These are phyloP conservation scores for Exophiala sp. DNA, from an alignment of 2,329 filamentous ascomycete genomes.

Conservation along the genomic window DNA sequence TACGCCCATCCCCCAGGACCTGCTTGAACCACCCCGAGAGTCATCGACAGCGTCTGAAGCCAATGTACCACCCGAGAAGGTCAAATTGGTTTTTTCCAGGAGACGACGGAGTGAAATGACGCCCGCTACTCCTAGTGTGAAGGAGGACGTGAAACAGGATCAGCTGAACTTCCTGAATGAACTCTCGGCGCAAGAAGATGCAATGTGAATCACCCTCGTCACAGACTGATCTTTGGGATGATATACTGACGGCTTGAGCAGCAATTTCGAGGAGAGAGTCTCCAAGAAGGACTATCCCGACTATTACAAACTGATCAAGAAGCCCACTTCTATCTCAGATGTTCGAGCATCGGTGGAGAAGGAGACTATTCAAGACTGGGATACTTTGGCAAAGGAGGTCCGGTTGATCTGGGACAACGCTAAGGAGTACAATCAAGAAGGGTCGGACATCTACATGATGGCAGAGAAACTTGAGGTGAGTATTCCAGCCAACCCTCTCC, in stretches of 20 bases:
- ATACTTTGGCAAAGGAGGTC: slow-evolving; percentile 70
- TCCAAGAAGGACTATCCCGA: slow-evolving; percentile 51
- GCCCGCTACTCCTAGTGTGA: slow-evolving; percentile 10
- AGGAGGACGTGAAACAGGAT: slow-evolving; percentile 18
- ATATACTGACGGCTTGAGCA: slow-evolving; percentile 22
- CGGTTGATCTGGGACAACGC: slow-evolving; percentile 83
- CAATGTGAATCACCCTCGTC: slow-evolving; percentile 12
- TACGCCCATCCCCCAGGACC: slow-evolving; percentile 63
- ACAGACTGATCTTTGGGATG: not conserved
- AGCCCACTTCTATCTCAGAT: slow-evolving; percentile 71
- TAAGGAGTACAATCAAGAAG: slow-evolving; percentile 84
- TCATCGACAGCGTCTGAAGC: slow-evolving; percentile 19
- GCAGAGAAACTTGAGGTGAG: slow-evolving; percentile 72
- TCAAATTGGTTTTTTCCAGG: slow-evolving; percentile 23
- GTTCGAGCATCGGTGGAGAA: slow-evolving; percentile 73
- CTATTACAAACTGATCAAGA: slow-evolving; percentile 77
- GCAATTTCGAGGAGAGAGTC: slow-evolving; percentile 58
- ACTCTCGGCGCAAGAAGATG: slow-evolving; percentile 17
- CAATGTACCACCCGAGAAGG: slow-evolving; percentile 14
- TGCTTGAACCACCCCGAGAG: slow-evolving; percentile 28
- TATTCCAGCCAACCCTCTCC: slow-evolving; percentile 13
- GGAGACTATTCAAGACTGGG: slow-evolving; percentile 72
- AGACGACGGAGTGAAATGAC: slow-evolving; percentile 22
- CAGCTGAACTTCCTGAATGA: slow-evolving; percentile 24
- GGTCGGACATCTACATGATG: slow-evolving; percentile 72